Evolutionary conservation across 148 eudicot species (phyloP), one percentile per base, ranked within the genome.

Genomic region (Chenopodium formosanum): DNA sequence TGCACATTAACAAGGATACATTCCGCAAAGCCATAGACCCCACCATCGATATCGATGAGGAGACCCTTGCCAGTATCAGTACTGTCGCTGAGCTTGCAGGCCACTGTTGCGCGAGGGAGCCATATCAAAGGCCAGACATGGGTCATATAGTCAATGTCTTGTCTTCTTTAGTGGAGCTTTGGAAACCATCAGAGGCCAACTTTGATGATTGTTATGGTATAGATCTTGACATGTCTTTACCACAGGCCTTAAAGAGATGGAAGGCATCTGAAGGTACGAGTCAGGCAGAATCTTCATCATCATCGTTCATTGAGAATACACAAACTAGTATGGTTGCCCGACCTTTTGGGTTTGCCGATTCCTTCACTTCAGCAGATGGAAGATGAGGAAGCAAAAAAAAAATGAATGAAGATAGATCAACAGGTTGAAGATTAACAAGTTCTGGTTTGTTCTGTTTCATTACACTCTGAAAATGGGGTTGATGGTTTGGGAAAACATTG

Each of bases 51-150:
- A 91, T 91, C 31, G 85, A 81, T 23, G 97, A 92, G 23, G 98
- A 93, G 75, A 91, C 92, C 20, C 87, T 95, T 1, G 86, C 94
- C 70, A 95, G 92, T 80, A 79, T 95, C 85, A 89, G 90, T 88
- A 95, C 94, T 0, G 95, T 93, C 4, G 94, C 98, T 56, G 98
- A 95, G 86, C 90, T 95, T 58, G 98, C 98, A 0, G 97, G 96
- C 48, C 98, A 95, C 81, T 95, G 98, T 85, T 92, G 96, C 17
- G 98, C 94, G 7, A 86, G 98, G 81, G 97, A 95, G 86, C 97
- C 98, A 29, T 92, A 92, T 76, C 98, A 95, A 78, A 85, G 98
- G 75, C 98, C 98, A 8, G 98, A 95, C 86, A 95, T 95, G 98
- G 97, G 94, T 58, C 97, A 95, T 44, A 89, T 92, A 9, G 98